Base-by-base conservation (phyloP, 805 yeast species). In the Candida golubevii region DNA sequence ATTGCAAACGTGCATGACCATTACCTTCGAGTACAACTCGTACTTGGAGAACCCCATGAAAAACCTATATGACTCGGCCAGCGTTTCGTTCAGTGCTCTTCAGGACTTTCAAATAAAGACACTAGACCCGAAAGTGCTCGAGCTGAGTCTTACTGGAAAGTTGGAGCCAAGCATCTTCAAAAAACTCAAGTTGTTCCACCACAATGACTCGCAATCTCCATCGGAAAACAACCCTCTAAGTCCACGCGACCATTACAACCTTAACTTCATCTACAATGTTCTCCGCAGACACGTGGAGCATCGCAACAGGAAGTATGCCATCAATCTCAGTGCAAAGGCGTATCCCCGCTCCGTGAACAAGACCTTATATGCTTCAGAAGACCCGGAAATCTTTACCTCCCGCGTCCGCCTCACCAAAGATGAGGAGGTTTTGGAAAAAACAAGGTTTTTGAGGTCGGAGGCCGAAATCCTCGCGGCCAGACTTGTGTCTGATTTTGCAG, bases 11-110 rank as follows among this genome's bases (percentile, higher is more conserved):
- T 69, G 73, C 42, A 51, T 71, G 54, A 67, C 75, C 1, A 31
- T 69, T 13, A 59, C 71, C 0, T 67, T 65, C 39, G 57, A 56
- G n/a, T 71, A 55, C 49, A 62, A 61, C 41, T 58, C 69, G 1
- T 60, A 56, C 43, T 67, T 63, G n/a, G 45, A 59, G 7, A 61
- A 67, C 39, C 71, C 71, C 3, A 65, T 68, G 45, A 34, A 48
- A 8, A 47, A 57, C 27, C 36, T 63, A 4, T 46, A 44, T 3
- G 57, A 53, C 1, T 58, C 62, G 26, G 56, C 64, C 7, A 34
- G 44, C 0, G 46, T 67, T 7, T 53, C 66, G 0, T 65, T 69
- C 38, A 72, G 69, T 44, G 45, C 55, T 11, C 41, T 70, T 3
- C 39, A 51, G 3, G 36, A 41, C 7, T 55, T 53, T 9, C 56